phyloP scores from a whole-genome alignment of 2,329 filamentous ascomycete genomes.

The Hypoxylon rubiginosum region DNA sequence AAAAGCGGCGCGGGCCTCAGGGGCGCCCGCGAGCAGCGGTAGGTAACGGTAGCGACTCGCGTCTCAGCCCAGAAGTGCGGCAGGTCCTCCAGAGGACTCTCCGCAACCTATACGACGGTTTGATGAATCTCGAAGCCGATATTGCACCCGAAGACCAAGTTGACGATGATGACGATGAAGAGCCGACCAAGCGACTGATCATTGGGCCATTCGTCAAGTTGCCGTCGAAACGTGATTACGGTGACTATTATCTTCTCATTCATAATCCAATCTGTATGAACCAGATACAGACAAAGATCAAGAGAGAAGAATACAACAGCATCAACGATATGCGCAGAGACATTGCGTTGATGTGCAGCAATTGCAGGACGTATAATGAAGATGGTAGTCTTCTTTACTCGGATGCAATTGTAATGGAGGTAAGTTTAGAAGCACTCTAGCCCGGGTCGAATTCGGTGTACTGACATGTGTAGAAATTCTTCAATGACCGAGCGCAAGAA shows the following conservation, averaged over 20 bases:
- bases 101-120: slow-evolving; percentile 79
- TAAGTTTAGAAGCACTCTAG: slow-evolving; percentile 60
- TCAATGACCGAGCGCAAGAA: slow-evolving; percentile 66
- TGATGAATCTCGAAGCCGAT: slow-evolving; percentile 89
- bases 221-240: slow-evolving; percentile 88
- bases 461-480: slow-evolving; percentile 65
- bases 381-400: slow-evolving; percentile 92
- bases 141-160: slow-evolving; percentile 66
- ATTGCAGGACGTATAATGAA: slow-evolving; percentile 97
- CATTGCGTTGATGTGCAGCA: slow-evolving; percentile 85
- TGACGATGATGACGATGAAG: slow-evolving; percentile 69
- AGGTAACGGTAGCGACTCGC: slow-evolving; percentile 54
- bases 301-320: slow-evolving; percentile 91
- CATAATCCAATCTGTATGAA: slow-evolving; percentile 95
- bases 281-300: slow-evolving; percentile 93
- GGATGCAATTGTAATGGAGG: slow-evolving; percentile 94
- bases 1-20: slow-evolving; percentile 81
- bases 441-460: slow-evolving; percentile 5
- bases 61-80: slow-evolving; percentile 77
- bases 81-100: slow-evolving; percentile 84
- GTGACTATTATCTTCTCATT: slow-evolving; percentile 96
- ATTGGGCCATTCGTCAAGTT: slow-evolving; percentile 96
- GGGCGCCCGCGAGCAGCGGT: slow-evolving; percentile 74
- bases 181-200: slow-evolving; percentile 78
- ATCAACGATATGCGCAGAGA: slow-evolving; percentile 86